These are phyloP conservation scores for Cavenderia fasciculata DNA, from an alignment of 78 protist genomes.

Conservation along the genomic window DNA sequence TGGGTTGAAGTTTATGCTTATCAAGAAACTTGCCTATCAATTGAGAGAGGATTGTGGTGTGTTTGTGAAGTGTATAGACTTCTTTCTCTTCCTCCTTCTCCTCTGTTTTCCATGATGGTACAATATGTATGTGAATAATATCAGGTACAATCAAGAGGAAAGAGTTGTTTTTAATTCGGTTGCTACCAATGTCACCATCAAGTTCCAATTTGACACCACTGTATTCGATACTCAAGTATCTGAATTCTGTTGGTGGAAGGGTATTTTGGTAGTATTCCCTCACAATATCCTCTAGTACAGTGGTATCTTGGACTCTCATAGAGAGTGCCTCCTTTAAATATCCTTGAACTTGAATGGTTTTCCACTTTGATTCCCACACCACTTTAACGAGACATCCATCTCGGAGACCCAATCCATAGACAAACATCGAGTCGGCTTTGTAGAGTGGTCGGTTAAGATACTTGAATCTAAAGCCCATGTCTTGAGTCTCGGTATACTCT, in stretches of 20 bases:
- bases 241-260: slow-evolving; percentile 51
- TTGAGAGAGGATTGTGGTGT: slow-evolving; percentile 30
- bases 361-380: slow-evolving; percentile 61
- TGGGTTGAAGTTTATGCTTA: slow-evolving; percentile 22
- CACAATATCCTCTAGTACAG: slow-evolving; percentile 59
- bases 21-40: slow-evolving; percentile 48
- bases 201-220: slow-evolving; percentile 2
- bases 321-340: slow-evolving; percentile 17
- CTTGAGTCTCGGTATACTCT: too few relatives aligned
- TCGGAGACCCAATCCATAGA: background rate
- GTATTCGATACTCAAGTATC: slow-evolving; percentile 44
- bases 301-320: slow-evolving; percentile 70
- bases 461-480: too few relatives aligned
- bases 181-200: slow-evolving; percentile 43
- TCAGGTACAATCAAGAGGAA: slow-evolving; percentile 36
- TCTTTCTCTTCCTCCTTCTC: slow-evolving; percentile 60
- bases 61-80: slow-evolving; percentile 61
- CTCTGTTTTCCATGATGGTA: slow-evolving; percentile 52
- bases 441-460: too few relatives aligned
- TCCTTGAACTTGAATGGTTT: slow-evolving; percentile 68
- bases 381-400: slow-evolving; percentile 10
- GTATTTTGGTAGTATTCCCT: slow-evolving; percentile 23
- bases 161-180: slow-evolving; percentile 24
- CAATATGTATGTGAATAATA: slow-evolving; percentile 41
- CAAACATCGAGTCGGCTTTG: too few relatives aligned